Conservation (phyloP, 441 rosid species). For the Jatropha podagrica region DNA sequence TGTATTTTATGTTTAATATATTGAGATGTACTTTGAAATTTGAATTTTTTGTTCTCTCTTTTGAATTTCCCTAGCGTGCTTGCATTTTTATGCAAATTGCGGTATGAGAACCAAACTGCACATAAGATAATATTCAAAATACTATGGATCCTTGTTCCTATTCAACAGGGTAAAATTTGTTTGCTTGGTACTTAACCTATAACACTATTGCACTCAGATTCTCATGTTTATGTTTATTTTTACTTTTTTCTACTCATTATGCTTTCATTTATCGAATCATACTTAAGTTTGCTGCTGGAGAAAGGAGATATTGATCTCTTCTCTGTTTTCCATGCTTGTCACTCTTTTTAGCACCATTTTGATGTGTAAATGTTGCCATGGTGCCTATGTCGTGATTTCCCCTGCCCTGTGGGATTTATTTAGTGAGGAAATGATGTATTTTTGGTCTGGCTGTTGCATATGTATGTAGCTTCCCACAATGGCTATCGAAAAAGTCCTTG, state of each 20-base stretch:
- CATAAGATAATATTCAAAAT: neutral
- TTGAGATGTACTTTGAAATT: neutral
- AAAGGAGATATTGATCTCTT: neutral
- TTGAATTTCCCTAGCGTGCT: neutral
- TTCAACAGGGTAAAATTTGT: neutral
- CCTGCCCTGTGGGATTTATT: neutral
- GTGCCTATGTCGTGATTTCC: neutral
- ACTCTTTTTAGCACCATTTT: neutral
- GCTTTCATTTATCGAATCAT: neutral
- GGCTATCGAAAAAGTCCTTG: conserved; percentile 91
- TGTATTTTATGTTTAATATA: neutral
- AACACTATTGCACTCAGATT: neutral
- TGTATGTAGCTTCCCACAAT: conserved; percentile 75
- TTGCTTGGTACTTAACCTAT: neutral
- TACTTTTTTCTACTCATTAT: neutral
- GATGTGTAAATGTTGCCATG: neutral
- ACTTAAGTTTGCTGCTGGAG: neutral
- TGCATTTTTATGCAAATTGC: neutral
- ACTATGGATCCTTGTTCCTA: neutral
- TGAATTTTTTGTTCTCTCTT: neutral
- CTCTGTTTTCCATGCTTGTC: neutral
- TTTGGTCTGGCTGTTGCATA: conserved; percentile 6
- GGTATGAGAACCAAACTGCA: neutral
- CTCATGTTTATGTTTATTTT: neutral
- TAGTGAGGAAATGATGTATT: conserved; percentile 10